Conservation (phyloP, 805 yeast species). For the Zygoascus bituminiphila region DNA sequence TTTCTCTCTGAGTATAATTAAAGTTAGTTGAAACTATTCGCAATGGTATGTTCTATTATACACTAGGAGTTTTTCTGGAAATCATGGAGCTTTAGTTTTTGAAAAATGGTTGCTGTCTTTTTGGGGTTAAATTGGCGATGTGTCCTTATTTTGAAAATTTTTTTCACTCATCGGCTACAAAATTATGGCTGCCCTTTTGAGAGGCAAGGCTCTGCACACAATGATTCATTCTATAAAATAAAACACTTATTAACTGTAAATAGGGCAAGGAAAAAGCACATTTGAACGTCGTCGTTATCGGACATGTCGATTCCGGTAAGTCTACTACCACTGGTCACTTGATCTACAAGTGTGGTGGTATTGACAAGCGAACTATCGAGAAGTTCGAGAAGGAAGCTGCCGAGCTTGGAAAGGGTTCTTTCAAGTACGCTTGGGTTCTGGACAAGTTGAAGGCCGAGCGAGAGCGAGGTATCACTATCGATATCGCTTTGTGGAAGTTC, state of each 20-base stretch:
- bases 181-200: too few relatives aligned
- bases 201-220: too few relatives aligned
- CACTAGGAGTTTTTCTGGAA: not conserved
- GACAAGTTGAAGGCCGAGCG: constrained; percentile 95
- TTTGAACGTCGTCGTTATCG: constrained; percentile 99
- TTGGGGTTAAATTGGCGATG: too few relatives aligned
- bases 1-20: constrained; percentile 31
- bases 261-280: constrained; percentile 94
- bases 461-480: constrained; percentile 95
- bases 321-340: constrained; percentile 99
- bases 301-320: constrained; percentile 99
- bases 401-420: constrained; percentile 94
- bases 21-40: constrained; percentile 16
- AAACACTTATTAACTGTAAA: constrained; percentile 8
- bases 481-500: constrained; percentile 88
- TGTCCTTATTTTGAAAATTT: too few relatives aligned
- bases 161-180: too few relatives aligned
- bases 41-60: constrained; percentile 27
- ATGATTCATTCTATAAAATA: too few relatives aligned
- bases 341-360: constrained; percentile 97
- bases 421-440: constrained; percentile 96
- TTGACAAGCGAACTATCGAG: constrained; percentile 97
- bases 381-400: constrained; percentile 98
- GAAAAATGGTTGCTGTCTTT: too few relatives aligned
- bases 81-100: not conserved